Evolutionary conservation across 768 basidiomycete species (phyloP).

Genomic region (Leccinum rimulosum): DNA sequence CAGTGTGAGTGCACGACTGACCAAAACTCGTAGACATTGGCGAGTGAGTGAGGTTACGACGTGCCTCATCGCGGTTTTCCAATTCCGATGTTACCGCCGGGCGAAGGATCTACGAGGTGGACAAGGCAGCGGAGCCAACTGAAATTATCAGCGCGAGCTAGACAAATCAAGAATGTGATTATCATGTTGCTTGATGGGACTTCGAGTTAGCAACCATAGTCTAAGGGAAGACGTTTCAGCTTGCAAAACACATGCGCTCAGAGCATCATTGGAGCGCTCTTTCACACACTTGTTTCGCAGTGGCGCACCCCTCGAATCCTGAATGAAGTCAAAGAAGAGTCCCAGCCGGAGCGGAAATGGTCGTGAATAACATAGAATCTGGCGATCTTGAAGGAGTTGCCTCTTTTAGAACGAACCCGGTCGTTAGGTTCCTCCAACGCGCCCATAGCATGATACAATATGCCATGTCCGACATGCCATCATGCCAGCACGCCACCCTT

Average conservation of each 20-base stretch:
- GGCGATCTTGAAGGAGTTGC: conserved; percentile 14
- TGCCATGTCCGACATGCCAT: background rate
- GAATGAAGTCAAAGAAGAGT: background rate
- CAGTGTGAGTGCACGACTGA: background rate
- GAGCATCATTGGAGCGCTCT: background rate
- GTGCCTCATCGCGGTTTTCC: background rate
- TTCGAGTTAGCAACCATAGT: background rate
- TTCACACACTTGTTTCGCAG: conserved; percentile 19
- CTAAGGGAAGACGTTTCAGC: background rate
- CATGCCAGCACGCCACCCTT: no score
- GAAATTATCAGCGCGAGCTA: background rate
- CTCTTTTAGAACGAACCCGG: conserved; percentile 10
- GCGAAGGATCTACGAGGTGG: background rate
- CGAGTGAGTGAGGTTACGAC: background rate
- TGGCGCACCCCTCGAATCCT: conserved; percentile 8
- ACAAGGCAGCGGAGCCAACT: conserved; percentile 5
- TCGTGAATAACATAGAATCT: conserved; percentile 4
- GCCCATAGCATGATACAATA: background rate
- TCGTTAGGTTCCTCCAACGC: background rate
- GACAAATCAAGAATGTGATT: conserved; percentile 3
- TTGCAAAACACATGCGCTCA: background rate
- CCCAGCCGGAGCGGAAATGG: conserved; percentile 15
- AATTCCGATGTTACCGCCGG: background rate
- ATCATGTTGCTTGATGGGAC: background rate
- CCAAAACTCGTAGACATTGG: background rate